Evolutionary conservation across 768 basidiomycete genomes (phyloP).

Genomic region (Tricholoma bakamatsutake): DNA sequence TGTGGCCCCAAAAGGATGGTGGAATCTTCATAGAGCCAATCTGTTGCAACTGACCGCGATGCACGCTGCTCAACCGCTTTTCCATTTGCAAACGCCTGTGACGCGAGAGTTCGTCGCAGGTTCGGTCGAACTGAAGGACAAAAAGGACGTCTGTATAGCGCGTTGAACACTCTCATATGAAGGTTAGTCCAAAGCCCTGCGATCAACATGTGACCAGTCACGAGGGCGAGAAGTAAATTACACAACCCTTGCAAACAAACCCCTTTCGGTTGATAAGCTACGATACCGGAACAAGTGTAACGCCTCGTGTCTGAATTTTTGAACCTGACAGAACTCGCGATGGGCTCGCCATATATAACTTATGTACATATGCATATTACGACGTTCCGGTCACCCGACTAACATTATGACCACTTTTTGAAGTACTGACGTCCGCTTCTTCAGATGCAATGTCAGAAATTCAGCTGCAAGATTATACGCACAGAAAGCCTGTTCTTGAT

Average conservation of each 20-base stretch:
- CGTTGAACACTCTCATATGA: conserved; percentile 7
- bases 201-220: no score
- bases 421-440: neutral
- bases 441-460: neutral
- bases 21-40: conserved; percentile 4
- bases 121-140: neutral
- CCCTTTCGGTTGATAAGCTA: no score
- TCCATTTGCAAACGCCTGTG: conserved; percentile 2
- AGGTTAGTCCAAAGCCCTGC: no score
- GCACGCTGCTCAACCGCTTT: conserved; percentile 9
- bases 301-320: no score
- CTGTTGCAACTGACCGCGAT: conserved; percentile 2
- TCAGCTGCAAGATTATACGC: neutral
- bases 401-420: no score
- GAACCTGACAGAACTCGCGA: no score
- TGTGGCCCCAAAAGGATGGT: neutral
- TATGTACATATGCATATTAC: no score
- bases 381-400: no score
- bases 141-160: neutral
- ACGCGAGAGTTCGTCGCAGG: neutral
- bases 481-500: neutral
- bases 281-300: no score
- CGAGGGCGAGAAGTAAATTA: no score
- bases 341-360: no score
- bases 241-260: no score